Base-by-base conservation (phyloP, 352 stramenopile genomes). In the Phytophthora foliorum region DNA sequence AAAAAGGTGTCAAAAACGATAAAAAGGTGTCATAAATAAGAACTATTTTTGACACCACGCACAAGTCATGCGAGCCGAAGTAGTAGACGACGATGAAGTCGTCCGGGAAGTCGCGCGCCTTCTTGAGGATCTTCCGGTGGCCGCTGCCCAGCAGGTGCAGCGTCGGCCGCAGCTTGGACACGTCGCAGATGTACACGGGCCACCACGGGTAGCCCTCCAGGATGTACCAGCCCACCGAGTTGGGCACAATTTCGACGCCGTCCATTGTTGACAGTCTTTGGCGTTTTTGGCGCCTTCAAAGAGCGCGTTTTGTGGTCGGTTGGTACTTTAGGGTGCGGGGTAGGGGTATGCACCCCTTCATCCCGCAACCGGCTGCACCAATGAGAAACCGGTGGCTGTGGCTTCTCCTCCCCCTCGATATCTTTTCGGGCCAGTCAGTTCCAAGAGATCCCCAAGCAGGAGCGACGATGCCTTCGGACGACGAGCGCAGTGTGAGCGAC, bases 171-270 rank as follows among this genome's bases (percentile, higher is more conserved):
- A 96, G 78, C 75, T 92, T 93, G 36, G 69, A 78, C 46, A 87
- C 75, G 75, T 96, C 88, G 56, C 86, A 94, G 55, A 96, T 78
- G 75, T 91, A 94, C 60, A 94, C 86, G 52, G 88, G 88, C 88
- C 88, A 96, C 88, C 88, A 96, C 8, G 88, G 88, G 71, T 81
- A 93, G 19, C 88, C 88, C 66, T 94, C 86, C 13, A 96, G 78
- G 59, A 96, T 94, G 75, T 91, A 88, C 88, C 88, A 96, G 45
- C 82, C 88, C 39, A 96, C 82, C 6, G 84, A 90, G 70, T 95
- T 92, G 48, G 78, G 73, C 66, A 77, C 57, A n/a, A 79, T 56
- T 31, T 66, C 70, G 2, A 62, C 65, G n/a, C n/a, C n/a, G 42
- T 36, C 31, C 59, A 69, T 71, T 7, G 34, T 42, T 25, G 16